Percentiles rank a stretch among this genome's conserved stretches.
phyloP scores from a whole-genome alignment of 805 yeast genomes.

The Lipomyces oligophaga region DNA sequence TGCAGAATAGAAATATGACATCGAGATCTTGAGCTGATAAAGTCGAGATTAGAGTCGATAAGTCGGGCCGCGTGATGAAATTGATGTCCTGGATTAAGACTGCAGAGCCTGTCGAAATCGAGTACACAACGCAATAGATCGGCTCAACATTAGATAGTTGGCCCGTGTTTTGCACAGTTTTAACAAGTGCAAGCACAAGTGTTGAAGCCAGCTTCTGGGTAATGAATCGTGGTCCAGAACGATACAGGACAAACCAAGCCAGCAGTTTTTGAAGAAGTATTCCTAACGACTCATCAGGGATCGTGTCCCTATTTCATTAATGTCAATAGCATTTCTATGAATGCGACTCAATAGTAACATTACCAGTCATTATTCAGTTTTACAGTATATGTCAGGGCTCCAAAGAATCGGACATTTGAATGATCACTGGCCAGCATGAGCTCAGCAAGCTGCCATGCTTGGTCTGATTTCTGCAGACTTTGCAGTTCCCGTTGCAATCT shows the following conservation, averaged over 20 bases:
- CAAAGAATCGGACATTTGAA: conserved; percentile 56
- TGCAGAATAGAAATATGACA: conserved; percentile 9
- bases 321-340: neutral
- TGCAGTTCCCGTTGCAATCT: conserved; percentile 56
- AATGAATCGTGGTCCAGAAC: conserved; percentile 21
- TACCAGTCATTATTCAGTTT: conserved; percentile 42
- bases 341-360: neutral
- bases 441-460: conserved; percentile 59
- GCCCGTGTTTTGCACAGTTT: conserved; percentile 10
- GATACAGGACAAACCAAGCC: conserved; percentile 14
- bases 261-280: conserved; percentile 12
- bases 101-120: conserved; percentile 1
- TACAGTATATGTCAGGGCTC: conserved; percentile 76
- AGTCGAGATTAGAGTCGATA: neutral
- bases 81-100: neutral
- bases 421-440: conserved; percentile 41
- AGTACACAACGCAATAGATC: conserved; percentile 15
- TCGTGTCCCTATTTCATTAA: conserved; percentile 8
- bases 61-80: neutral
- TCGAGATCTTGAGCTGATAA: conserved; percentile 4
- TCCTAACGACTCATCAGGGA: conserved; percentile 4
- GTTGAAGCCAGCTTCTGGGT: conserved; percentile 21
- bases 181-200: conserved; percentile 9
- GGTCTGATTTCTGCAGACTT: conserved; percentile 50
- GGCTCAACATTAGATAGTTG: conserved; percentile 17